A percentile compares a stretch with the other conserved stretches of the same genome.
These are phyloP conservation scores for Balansia obtecta DNA, from an alignment of 2,329 filamentous ascomycete genomes.

Conservation along the genomic window DNA sequence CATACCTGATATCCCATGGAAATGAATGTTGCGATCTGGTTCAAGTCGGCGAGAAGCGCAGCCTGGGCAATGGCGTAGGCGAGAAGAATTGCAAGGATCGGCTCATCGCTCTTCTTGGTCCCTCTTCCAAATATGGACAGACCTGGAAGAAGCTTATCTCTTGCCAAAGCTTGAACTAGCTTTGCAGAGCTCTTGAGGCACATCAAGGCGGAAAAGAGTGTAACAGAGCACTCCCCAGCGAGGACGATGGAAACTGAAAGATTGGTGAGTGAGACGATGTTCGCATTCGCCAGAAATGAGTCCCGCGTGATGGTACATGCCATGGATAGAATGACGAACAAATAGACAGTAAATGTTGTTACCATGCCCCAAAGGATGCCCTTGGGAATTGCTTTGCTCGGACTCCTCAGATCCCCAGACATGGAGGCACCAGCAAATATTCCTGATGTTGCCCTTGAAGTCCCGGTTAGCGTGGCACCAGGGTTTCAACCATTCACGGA, in stretches of 20 bases:
- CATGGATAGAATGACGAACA: conserved; percentile 66
- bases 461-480: conserved; percentile 14
- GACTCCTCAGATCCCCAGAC: conserved; percentile 75
- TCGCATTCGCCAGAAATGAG: conserved; percentile 62
- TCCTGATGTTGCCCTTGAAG: conserved; percentile 33
- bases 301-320: conserved; percentile 62
- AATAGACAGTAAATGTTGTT: conserved; percentile 65
- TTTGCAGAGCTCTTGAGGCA: conserved; percentile 78
- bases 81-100: conserved; percentile 60
- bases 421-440: conserved; percentile 70
- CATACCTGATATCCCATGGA: conserved; percentile 74
- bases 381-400: conserved; percentile 71
- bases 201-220: conserved; percentile 79
- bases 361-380: conserved; percentile 71
- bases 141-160: conserved; percentile 68
- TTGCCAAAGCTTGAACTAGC: conserved; percentile 68
- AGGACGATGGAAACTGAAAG: conserved; percentile 63
- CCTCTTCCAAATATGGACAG: conserved; percentile 63
- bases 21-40: conserved; percentile 79
- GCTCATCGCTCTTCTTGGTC: conserved; percentile 59
- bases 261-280: conserved; percentile 72
- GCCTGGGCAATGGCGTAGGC: conserved; percentile 67
- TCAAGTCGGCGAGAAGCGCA: conserved; percentile 71
- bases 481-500: neutral
- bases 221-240: conserved; percentile 70